These are phyloP conservation scores for Colletotrichum sansevieriae DNA, from an alignment of 2,329 filamentous ascomycete species.

Conservation along the genomic window DNA sequence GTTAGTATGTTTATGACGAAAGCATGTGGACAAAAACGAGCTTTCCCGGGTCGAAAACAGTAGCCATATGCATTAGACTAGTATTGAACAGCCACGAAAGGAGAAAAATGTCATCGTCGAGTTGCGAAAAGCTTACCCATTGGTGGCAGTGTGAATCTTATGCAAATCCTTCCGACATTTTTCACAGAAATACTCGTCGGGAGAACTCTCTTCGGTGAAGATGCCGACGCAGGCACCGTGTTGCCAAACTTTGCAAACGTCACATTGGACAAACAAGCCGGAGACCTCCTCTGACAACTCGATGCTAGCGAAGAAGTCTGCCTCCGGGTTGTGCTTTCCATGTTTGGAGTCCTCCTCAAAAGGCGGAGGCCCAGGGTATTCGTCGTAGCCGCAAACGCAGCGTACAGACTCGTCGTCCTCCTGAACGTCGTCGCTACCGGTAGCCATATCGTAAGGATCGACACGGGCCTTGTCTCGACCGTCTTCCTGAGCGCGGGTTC, in stretches of 20 bases:
- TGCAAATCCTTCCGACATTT: constrained; percentile 93
- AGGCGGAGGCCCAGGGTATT: constrained; percentile 88
- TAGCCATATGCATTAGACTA: too few relatives aligned
- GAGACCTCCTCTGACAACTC: constrained; percentile 86
- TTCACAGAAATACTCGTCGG: constrained; percentile 98
- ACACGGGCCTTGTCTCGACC: constrained; percentile 63
- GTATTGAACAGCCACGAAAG: neutral
- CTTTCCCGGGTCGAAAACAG: too few relatives aligned
- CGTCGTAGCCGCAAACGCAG: constrained; percentile 93
- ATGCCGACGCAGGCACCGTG: constrained; percentile 98
- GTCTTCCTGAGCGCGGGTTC: constrained; percentile 80
- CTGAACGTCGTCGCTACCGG: constrained; percentile 78
- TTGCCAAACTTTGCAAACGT: constrained; percentile 98
- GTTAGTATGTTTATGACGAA: constrained; percentile 25
- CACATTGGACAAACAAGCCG: constrained; percentile 97
- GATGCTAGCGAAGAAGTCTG: constrained; percentile 70
- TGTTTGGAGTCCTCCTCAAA: constrained; percentile 68
- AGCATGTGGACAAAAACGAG: too few relatives aligned
- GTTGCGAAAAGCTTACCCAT: constrained; percentile 75
- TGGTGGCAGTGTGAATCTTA: constrained; percentile 81
- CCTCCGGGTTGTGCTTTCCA: constrained; percentile 69
- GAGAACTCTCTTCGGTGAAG: constrained; percentile 91
- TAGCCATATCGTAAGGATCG: constrained; percentile 65
- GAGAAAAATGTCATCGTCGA: too few relatives aligned
- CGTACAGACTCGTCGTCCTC: constrained; percentile 95